Evolutionary conservation across 2,329 filamentous ascomycete species (phyloP), one percentile per base, ranked within the genome.

Genomic region (Hysterium pulicare): DNA sequence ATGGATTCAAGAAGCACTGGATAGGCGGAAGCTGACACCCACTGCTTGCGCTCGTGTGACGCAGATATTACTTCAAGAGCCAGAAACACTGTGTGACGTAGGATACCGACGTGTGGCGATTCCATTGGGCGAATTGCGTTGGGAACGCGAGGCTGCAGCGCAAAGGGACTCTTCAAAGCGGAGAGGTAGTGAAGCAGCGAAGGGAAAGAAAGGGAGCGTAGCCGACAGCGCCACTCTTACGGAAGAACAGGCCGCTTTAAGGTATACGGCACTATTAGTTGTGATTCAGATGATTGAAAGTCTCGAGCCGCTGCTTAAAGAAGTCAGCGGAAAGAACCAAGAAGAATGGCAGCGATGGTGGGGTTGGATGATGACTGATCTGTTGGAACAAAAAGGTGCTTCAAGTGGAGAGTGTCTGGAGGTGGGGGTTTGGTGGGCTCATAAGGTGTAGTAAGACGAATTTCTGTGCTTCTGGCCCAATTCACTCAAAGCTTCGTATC

Each of bases 321-420:
- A 95, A 57, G 81, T 82, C 34, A 94, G 86, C 58, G 86, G 85
- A 11, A 95, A 95, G 73, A 88, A 85, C 57, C 82, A 87, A 59
- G 89, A 95, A 54, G 90, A 96, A 69, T 96, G 90, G 90, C 87
- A 94, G 64, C 75, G 82, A 32, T 96, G 90, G 90, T 82, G 87
- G 70, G 82, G 84, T 31, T 87, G 84, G 66, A 87, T 95, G 85
- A 91, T 89, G 77, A 79, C 81, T 35, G 86, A 93, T 66, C 68
- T 96, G 58, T 77, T 95, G 59, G 82, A 85, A 62, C 84, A 91
- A 47, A 83, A 82, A 41, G 87, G 87, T 16, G 84, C 87, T 15
- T 82, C 80, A 36, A 90, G 82, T 72, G 90, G 90, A 36, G 90
- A 96, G 67, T 95, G 89, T 66, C 71, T 96, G 16, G 81, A 84